phyloP scores from a whole-genome alignment of 148 eudicot species.

The Camellia lanceoleosa region DNA sequence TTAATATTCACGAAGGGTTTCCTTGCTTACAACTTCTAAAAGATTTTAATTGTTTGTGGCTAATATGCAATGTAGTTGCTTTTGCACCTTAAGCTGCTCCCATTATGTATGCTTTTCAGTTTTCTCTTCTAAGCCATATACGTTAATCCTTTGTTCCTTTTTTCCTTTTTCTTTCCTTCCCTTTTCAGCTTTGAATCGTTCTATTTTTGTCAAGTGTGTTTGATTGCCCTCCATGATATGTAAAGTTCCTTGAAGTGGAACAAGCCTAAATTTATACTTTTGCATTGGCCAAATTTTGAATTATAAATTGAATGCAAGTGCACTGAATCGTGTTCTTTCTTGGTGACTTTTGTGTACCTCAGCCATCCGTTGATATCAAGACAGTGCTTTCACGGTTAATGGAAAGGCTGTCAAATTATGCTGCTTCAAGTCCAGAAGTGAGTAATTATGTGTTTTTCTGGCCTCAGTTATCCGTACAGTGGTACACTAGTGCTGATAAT shows the following conservation, averaged over 20 bases:
- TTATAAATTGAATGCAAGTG: not conserved
- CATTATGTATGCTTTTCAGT: not conserved
- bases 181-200: too few relatives aligned
- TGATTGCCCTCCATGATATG: too few relatives aligned
- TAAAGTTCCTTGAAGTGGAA: too few relatives aligned
- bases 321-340: not conserved
- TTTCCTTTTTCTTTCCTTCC: too few relatives aligned
- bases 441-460: conserved; percentile 24
- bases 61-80: not conserved
- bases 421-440: conserved; percentile 90
- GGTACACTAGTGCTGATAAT: conserved; percentile 12
- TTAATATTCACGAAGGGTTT: not conserved
- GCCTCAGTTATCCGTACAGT: not conserved
- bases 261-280: too few relatives aligned
- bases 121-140: not conserved
- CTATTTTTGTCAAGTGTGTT: not conserved
- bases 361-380: conserved; percentile 94
- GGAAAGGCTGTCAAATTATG: conserved; percentile 98
- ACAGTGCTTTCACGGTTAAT: conserved; percentile 82
- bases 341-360: conserved; percentile 5
- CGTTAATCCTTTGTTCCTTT: too few relatives aligned
- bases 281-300: too few relatives aligned
- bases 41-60: not conserved
- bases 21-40: not conserved
- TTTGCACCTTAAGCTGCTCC: not conserved